A percentile compares a stretch with the other conserved stretches of the same genome.
Evolutionary conservation across 1,139 yeast species (phyloP).

Genomic region (Yamadazyma kanchanaburiensis): DNA sequence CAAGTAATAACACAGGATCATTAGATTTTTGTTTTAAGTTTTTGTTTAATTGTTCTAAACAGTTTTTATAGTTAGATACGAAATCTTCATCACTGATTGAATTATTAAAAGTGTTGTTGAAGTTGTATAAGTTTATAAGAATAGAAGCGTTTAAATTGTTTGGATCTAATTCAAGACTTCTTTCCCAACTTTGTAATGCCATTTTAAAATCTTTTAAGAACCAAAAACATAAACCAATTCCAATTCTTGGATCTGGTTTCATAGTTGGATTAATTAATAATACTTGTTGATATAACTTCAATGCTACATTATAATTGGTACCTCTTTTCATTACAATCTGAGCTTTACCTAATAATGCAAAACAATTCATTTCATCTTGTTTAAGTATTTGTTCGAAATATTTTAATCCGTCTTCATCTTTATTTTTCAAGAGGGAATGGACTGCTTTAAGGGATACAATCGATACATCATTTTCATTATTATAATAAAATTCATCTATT

Average conservation of each 20-base stretch:
- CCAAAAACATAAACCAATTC: conserved; percentile 95
- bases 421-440: conserved; percentile 43
- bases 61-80: conserved; percentile 43
- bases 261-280: conserved; percentile 71
- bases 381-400: conserved; percentile 28
- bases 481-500: conserved; percentile 14
- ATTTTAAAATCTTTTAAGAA: conserved; percentile 70
- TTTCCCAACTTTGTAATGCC: conserved; percentile 81
- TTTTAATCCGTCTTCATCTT: conserved; percentile 65
- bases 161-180: conserved; percentile 68
- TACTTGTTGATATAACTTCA: conserved; percentile 80
- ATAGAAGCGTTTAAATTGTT: conserved; percentile 60
- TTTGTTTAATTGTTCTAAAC: conserved; percentile 34
- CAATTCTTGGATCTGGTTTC: conserved; percentile 91
- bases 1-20: conserved; percentile 42
- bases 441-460: conserved; percentile 61
- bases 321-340: conserved; percentile 67
- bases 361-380: conserved; percentile 46
- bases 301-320: conserved; percentile 68
- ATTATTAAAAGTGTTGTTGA: conserved; percentile 59
- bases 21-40: conserved; percentile 21
- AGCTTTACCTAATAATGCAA: conserved; percentile 84
- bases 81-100: conserved; percentile 63
- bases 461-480: conserved; percentile 18
- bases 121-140: conserved; percentile 63